phyloP scores from a whole-genome alignment of 805 yeast genomes.

The Saccharomycopsis fibuligera region DNA sequence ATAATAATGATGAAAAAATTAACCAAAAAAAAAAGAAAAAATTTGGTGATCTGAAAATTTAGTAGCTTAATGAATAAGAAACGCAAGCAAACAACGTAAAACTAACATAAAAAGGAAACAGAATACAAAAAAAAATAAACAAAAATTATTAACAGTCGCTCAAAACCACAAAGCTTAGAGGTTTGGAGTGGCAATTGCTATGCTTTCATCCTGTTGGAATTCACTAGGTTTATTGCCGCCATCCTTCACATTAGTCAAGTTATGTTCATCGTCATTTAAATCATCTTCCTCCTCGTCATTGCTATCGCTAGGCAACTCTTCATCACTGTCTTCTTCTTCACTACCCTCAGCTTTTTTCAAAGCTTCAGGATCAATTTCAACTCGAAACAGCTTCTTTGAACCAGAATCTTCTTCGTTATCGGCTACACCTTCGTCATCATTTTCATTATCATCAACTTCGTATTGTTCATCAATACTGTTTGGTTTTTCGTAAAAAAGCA shows the following conservation, averaged over 20 bases:
- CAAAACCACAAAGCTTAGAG: background rate
- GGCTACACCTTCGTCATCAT: conserved; percentile 19
- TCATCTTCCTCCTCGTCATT: background rate
- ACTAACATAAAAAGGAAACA: too few relatives aligned
- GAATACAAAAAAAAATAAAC: too few relatives aligned
- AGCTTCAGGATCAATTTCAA: conserved; percentile 8
- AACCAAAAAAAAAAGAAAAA: too few relatives aligned
- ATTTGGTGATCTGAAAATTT: too few relatives aligned
- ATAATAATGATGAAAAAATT: too few relatives aligned
- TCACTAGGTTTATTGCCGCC: too few relatives aligned
- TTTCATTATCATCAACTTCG: conserved; percentile 23
- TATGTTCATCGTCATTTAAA: too few relatives aligned
- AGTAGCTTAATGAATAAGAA: too few relatives aligned
- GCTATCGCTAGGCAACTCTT: background rate
- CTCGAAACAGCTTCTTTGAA: background rate
- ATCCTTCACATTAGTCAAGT: too few relatives aligned
- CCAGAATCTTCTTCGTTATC: conserved; percentile 13
- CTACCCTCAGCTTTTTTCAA: background rate
- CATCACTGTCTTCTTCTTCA: conserved; percentile 27
- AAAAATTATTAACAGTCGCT: too few relatives aligned
- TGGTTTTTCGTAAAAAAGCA: conserved; percentile 79
- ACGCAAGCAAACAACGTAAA: too few relatives aligned
- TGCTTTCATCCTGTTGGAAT: background rate
- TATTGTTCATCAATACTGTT: conserved; percentile 28
- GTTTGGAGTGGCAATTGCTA: conserved; percentile 8